Percentiles rank a stretch among this genome's conserved stretches.
phyloP scores from a whole-genome alignment of 805 yeast genomes.

The Lachancea fermentati region DNA sequence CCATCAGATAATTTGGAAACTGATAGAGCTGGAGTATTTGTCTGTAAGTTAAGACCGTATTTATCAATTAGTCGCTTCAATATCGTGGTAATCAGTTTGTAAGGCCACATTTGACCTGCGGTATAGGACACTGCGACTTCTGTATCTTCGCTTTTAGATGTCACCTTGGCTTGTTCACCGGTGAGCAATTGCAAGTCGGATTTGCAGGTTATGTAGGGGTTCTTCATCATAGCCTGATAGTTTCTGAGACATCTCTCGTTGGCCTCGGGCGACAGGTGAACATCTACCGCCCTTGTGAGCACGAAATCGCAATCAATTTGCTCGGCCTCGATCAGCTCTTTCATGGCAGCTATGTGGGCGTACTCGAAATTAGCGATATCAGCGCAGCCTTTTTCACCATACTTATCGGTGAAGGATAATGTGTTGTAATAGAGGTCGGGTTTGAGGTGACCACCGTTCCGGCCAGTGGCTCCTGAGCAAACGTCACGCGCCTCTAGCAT shows the following conservation, averaged over 20 bases:
- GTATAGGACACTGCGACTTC: background rate
- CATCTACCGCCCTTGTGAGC: constrained; percentile 34
- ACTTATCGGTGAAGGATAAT: background rate
- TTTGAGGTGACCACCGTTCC: constrained; percentile 47
- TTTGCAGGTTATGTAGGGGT: constrained; percentile 15
- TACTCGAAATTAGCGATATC: constrained; percentile 36
- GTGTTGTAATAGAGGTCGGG: constrained; percentile 19
- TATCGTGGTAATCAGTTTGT: background rate
- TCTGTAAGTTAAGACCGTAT: background rate
- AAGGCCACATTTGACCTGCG: background rate
- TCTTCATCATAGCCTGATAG: constrained; percentile 10
- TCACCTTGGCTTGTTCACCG: background rate
- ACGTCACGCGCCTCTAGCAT: constrained; percentile 39
- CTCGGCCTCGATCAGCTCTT: constrained; percentile 30
- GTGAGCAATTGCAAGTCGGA: background rate
- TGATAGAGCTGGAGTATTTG: background rate
- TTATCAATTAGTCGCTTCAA: background rate
- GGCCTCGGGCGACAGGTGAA: constrained; percentile 17
- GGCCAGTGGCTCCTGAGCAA: constrained; percentile 42
- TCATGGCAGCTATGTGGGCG: constrained; percentile 31
- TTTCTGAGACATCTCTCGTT: constrained; percentile 18
- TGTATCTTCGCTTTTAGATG: background rate
- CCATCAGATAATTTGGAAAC: background rate
- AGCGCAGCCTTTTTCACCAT: constrained; percentile 29
- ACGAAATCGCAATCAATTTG: constrained; percentile 37